phyloP scores from a whole-genome alignment of 169 alveolate species.

The Plasmodium inui region DNA sequence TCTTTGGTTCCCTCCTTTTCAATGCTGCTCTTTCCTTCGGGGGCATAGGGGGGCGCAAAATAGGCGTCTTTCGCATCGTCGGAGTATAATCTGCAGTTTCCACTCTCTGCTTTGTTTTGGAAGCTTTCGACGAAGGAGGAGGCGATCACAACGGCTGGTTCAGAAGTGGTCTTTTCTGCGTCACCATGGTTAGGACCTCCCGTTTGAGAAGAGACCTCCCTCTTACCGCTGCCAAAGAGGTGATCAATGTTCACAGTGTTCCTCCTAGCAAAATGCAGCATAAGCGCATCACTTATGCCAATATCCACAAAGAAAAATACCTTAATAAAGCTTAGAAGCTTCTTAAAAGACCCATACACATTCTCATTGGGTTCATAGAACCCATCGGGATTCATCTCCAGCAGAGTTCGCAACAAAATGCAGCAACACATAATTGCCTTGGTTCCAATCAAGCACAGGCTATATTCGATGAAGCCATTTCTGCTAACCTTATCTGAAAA shows the following conservation, averaged over 20 bases:
- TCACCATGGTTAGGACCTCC: neutral
- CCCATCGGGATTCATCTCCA: constrained; percentile 77
- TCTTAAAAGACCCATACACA: constrained; percentile 50
- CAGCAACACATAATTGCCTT: constrained; percentile 78
- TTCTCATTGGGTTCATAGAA: constrained; percentile 35
- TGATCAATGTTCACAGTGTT: constrained; percentile 19
- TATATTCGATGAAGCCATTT: constrained; percentile 57
- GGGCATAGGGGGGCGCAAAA: neutral
- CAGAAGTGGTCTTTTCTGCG: neutral
- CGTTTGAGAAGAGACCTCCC: neutral
- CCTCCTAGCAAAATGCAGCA: neutral
- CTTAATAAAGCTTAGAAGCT: constrained; percentile 74
- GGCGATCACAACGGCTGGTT: neutral
- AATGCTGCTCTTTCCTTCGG: neutral
- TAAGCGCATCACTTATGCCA: constrained; percentile 68
- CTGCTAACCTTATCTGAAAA: neutral
- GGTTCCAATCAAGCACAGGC: constrained; percentile 76
- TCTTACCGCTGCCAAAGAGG: neutral
- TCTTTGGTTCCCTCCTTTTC: constrained; percentile 2
- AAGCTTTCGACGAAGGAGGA: constrained; percentile 38
- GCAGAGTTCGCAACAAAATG: constrained; percentile 73
- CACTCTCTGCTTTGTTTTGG: neutral
- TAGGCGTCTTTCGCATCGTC: constrained; percentile 1
- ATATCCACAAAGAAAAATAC: constrained; percentile 75
- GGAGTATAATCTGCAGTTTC: neutral